Evolutionary conservation across 495 filamentous ascomycete genomes (phyloP), one percentile per base, ranked within the genome.

Genomic region (Tuber umbilicatum): DNA sequence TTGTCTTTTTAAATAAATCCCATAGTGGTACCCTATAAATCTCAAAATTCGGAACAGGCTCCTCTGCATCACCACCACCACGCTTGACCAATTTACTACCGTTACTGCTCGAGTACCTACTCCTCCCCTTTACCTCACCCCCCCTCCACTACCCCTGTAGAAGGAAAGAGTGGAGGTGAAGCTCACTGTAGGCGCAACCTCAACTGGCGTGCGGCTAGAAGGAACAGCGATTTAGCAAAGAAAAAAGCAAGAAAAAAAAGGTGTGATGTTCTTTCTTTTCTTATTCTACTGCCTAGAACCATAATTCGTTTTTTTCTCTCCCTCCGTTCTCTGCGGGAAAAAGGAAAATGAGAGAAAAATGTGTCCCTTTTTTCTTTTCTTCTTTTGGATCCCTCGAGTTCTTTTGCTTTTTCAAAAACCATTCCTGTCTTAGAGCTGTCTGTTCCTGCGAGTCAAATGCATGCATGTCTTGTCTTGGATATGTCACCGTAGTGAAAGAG

Each of bases 31-130:
- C 42, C 16, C 12, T 43, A 50, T 37, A 68, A 70, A 16, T 14
- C 14, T 31, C 55, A 74, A 74, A 79, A 78, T 70, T 69, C 43
- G 75, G 43, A 69, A 69, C 69, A 64, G 70, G 72, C 40, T 70
- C 64, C 74, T 71, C 78, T 45, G 71, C 75, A 75, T 72, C 77
- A 77, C 76, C 75, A 78, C 73, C 72, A 70, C 72, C 77, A 78
- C 71, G 69, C 75, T 43, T 14, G 37, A 31, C 55, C n/a, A 31
- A 64, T 64, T 31, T 17, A 31, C 55, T 31, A 27, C 55, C 55
- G 55, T 69, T 68, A 74, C 69, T 43, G 60, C 76, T 72, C 42
- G 16, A 40, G 39, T 17, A 16, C 69, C 70, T 41, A 43, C 68
- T 69, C 31, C 68, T 38, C 64, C 47, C 38, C 72, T 72, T 60